These are phyloP conservation scores for Kuraishia capsulata DNA, from an alignment of 805 yeast genomes.

Conservation along the genomic window DNA sequence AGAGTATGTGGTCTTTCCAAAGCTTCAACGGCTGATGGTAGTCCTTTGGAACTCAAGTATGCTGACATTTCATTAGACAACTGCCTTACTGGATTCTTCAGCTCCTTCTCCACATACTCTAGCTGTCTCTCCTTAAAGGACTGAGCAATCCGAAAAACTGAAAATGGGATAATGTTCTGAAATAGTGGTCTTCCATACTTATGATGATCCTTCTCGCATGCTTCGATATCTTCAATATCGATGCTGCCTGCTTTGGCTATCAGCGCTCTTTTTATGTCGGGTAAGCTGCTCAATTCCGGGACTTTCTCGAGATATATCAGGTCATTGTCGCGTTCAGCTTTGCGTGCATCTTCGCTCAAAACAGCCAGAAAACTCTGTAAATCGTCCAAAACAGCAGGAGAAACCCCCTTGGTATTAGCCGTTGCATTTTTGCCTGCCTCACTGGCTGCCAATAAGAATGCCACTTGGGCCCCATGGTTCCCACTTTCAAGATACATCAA, in stretches of 20 bases:
- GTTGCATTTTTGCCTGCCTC: conserved; percentile 27
- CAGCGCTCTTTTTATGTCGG: conserved; percentile 35
- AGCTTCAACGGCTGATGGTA: conserved; percentile 58
- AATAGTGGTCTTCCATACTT: conserved; percentile 31
- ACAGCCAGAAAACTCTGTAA: conserved; percentile 37
- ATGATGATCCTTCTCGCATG: conserved; percentile 4
- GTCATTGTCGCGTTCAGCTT: conserved; percentile 74
- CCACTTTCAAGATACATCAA: conserved; percentile 32
- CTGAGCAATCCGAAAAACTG: conserved; percentile 54
- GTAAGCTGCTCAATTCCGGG: conserved; percentile 34
- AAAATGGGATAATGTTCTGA: conserved; percentile 54
- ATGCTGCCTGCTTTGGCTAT: conserved; percentile 39
- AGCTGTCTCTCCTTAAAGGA: conserved; percentile 63
- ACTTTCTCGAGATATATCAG: conserved; percentile 63
- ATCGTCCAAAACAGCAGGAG: conserved; percentile 39
- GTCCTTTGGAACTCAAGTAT: conserved; percentile 35
- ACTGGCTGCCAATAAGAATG: conserved; percentile 38
- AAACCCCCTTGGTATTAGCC: conserved; percentile 30
- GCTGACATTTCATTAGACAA: conserved; percentile 34
- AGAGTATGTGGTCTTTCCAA: conserved; percentile 46
- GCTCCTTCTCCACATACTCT: conserved; percentile 35
- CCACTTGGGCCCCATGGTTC: conserved; percentile 69
- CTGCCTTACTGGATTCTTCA: conserved; percentile 35
- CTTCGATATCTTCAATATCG: conserved; percentile 1
- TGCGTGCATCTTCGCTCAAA: conserved; percentile 33